Evolutionary conservation across 2,329 filamentous ascomycete species (phyloP), one percentile per base, ranked within the genome.

Genomic region (Trichoderma sp.): DNA sequence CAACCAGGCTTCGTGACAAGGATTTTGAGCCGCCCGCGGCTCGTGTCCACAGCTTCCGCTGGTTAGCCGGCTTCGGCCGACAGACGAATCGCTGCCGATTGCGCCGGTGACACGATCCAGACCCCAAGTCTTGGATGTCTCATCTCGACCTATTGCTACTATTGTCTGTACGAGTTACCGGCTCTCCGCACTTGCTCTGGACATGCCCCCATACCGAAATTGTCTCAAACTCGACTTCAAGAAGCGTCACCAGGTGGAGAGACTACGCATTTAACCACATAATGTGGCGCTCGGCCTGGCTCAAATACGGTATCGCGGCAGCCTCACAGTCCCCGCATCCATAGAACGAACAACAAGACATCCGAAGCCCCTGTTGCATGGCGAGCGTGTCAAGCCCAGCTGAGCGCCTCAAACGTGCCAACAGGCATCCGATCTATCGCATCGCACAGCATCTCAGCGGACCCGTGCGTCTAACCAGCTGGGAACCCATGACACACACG

Each of bases 321-420:
- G 59, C 59, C 59, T 52, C 45, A 63, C 32, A 34, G 34, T 65
- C 61, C 52, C 61, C 61, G 61, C 61, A 56, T 57, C 37, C 50
- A 25, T 27, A n/a, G 25, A 65, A 63, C 59, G 29, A 53, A 22
- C 32, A 45, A 29, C 63, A 65, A 65, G 63, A 65, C 63, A 65
- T 65, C 63, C 63, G 63, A 65, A 65, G 63, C 63, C 63, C 63
- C 63, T 57, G 63, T 65, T 57, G 61, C 61, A 64, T 56, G 39
- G 27, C n/a, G 15, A 45, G 34, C 29, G 34, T 50, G 45, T 19
- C 32, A 29, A 39, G 42, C 32, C 59, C 61, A 65, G 63, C 63
- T 65, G 63, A 65, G 63, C 63, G 63, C 63, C 63, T 65, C 63
- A 48, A 57, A 48, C 29, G 52, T 56, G 48, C 61, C 61, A 57